Evolutionary conservation across 208 protist species (phyloP).

Genomic region (Wallacemonas sp.): DNA sequence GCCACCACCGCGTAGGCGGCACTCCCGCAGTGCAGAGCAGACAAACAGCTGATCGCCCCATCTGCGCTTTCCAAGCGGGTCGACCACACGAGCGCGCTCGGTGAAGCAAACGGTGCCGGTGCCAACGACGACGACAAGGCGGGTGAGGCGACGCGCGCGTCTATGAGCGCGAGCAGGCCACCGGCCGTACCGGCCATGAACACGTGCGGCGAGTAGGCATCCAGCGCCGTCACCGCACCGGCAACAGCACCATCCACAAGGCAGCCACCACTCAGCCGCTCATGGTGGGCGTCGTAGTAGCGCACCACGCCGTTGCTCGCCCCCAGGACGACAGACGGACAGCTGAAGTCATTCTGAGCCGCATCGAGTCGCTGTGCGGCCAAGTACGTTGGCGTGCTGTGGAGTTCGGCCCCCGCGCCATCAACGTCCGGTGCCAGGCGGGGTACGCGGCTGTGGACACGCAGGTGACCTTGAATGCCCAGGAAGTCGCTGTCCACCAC

Average conservation of each 20-base stretch:
- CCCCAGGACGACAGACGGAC: slow-evolving; percentile 25
- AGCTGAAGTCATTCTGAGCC: neutral
- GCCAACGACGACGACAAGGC: neutral
- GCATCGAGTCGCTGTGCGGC: slow-evolving; percentile 21
- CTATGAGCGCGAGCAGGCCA: slow-evolving; percentile 27
- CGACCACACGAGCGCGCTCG: neutral
- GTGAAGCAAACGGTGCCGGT: too few relatives aligned
- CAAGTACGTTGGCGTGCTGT: slow-evolving; percentile 14
- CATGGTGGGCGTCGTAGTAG: slow-evolving; percentile 1
- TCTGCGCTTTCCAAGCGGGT: neutral
- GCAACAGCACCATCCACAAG: slow-evolving; percentile 5
- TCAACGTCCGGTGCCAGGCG: neutral
- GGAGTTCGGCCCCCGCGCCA: slow-evolving; percentile 3
- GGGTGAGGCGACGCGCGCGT: neutral
- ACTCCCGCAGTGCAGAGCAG: slow-evolving; percentile 14
- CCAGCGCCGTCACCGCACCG: slow-evolving; percentile 32
- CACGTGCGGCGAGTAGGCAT: slow-evolving; percentile 15
- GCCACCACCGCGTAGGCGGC: slow-evolving; percentile 33
- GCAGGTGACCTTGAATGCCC: slow-evolving; percentile 14
- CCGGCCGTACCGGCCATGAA: slow-evolving; percentile 38
- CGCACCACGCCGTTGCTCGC: slow-evolving; percentile 46
- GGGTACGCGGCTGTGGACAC: slow-evolving; percentile 22
- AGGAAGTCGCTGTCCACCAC: slow-evolving; percentile 4
- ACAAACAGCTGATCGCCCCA: slow-evolving; percentile 14
- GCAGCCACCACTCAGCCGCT: slow-evolving; percentile 24